phyloP scores from a whole-genome alignment of 2,329 filamentous ascomycete genomes.

The Paecilomyces sp. region DNA sequence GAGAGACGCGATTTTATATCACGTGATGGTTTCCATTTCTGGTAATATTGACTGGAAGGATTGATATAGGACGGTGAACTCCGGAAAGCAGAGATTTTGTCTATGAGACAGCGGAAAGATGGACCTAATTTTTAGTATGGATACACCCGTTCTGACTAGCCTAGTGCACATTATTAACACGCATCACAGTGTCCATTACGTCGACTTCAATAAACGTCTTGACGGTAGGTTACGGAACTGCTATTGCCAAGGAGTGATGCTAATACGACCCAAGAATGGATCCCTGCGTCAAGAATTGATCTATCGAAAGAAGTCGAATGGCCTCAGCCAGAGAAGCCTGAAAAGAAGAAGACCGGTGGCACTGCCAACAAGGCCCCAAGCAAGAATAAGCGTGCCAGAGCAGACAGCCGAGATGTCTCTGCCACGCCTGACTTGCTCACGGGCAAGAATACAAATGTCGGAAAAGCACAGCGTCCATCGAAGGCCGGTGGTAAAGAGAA shows the following conservation, averaged over 20 bases:
- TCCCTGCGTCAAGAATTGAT: slow-evolving; percentile 73
- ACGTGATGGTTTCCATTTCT: slow-evolving; percentile 20
- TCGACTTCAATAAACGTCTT: slow-evolving; percentile 90
- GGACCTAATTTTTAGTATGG: slow-evolving; percentile 72
- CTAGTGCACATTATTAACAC: slow-evolving; percentile 12
- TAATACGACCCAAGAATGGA: slow-evolving; percentile 69
- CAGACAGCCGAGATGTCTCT: slow-evolving; percentile 47
- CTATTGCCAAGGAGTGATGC: slow-evolving; percentile 1
- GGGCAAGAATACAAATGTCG: slow-evolving; percentile 42
- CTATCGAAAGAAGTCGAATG: slow-evolving; percentile 89
- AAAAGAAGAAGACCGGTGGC: slow-evolving; percentile 70
- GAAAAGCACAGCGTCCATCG: slow-evolving; percentile 42
- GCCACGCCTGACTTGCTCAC: slow-evolving; percentile 47
- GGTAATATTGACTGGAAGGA: slow-evolving; percentile 7
- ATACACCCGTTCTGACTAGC: neutral
- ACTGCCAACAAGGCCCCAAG: slow-evolving; percentile 44
- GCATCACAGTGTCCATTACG: slow-evolving; percentile 68
- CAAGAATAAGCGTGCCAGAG: slow-evolving; percentile 52
- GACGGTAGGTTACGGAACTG: slow-evolving; percentile 35
- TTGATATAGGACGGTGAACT: slow-evolving; percentile 62
- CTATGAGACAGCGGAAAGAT: slow-evolving; percentile 83
- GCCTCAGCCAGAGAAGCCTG: slow-evolving; percentile 84
- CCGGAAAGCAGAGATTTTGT: slow-evolving; percentile 92
- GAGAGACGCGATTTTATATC: slow-evolving; percentile 15
- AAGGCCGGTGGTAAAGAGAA: slow-evolving; percentile 57